Evolutionary conservation across 2,329 filamentous ascomycete species (phyloP).

Genomic region (Fusarium hostae): DNA sequence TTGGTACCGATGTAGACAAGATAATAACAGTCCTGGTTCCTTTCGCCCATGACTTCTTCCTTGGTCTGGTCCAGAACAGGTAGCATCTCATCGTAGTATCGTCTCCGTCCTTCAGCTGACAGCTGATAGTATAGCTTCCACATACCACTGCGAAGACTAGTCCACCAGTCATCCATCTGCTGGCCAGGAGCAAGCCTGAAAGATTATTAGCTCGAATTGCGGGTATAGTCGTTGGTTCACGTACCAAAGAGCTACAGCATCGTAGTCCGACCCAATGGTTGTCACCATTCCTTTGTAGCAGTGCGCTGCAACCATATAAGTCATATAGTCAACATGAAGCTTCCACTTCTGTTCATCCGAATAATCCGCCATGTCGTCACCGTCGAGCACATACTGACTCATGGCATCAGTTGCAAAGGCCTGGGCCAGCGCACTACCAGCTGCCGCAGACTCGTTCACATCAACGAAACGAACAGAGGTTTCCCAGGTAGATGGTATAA

Average conservation of each 20-base stretch:
- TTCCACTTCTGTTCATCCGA: slow-evolving; percentile 77
- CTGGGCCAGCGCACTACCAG: slow-evolving; percentile 77
- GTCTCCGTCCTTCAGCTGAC: slow-evolving; percentile 74
- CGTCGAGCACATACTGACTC: slow-evolving; percentile 78
- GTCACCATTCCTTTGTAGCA: slow-evolving; percentile 79
- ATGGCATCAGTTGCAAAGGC: slow-evolving; percentile 82
- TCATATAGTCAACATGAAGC: slow-evolving; percentile 80
- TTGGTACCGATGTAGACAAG: slow-evolving; percentile 86
- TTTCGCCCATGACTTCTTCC: slow-evolving; percentile 72
- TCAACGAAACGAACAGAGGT: slow-evolving; percentile 70
- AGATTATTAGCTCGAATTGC: slow-evolving; percentile 1
- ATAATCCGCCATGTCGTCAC: slow-evolving; percentile 72
- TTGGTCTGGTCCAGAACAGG: slow-evolving; percentile 80
- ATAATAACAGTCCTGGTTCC: slow-evolving; percentile 78
- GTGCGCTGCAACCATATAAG: slow-evolving; percentile 80
- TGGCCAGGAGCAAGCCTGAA: slow-evolving; percentile 78
- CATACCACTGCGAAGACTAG: slow-evolving; percentile 77
- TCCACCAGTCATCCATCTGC: slow-evolving; percentile 78
- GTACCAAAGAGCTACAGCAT: slow-evolving; percentile 82
- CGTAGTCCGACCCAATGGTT: slow-evolving; percentile 79
- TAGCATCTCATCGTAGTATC: slow-evolving; percentile 82
- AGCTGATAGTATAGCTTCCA: slow-evolving; percentile 82
- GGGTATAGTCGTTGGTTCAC: slow-evolving; percentile 43
- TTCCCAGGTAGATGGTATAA: slow-evolving; percentile 64
- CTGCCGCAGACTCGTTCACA: slow-evolving; percentile 76